phyloP scores from a whole-genome alignment of 169 alveolate genomes.

The Eimeria acervulina region DNA sequence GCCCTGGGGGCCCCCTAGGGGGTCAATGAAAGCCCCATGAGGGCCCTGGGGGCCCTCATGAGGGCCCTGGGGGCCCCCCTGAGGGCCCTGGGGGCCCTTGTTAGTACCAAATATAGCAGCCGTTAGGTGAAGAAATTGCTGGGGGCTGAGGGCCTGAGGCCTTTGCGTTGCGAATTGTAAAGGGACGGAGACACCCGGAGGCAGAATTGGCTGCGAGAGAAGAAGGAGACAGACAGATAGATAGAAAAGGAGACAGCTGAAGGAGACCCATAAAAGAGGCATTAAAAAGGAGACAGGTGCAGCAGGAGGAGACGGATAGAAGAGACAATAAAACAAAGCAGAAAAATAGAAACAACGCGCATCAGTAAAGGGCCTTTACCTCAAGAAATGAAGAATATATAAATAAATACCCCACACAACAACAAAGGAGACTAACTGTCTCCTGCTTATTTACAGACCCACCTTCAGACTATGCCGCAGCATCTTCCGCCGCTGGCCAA shows the following conservation, averaged over 20 bases:
- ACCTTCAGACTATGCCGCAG: constrained; percentile 79
- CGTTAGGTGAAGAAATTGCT: background rate
- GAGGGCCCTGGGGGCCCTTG: background rate
- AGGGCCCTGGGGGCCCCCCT: too few relatives aligned
- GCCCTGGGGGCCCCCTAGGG: constrained; percentile 14
- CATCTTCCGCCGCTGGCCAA: constrained; percentile 78
- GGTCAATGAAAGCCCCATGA: background rate
- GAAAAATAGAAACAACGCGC: background rate
- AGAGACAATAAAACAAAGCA: too few relatives aligned
- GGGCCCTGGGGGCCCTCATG: background rate
- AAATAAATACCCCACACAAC: too few relatives aligned
- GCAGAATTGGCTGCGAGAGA: constrained; percentile 11
- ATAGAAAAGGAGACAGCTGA: too few relatives aligned
- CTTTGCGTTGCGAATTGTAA: background rate
- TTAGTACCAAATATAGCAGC: background rate
- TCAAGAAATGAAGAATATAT: too few relatives aligned
- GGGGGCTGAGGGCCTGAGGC: constrained; percentile 58
- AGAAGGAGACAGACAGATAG: background rate
- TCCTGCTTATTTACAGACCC: background rate
- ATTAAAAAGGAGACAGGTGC: background rate
- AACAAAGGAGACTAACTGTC: background rate
- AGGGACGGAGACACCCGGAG: constrained; percentile 13
- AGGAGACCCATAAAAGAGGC: background rate
- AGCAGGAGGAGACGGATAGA: too few relatives aligned
- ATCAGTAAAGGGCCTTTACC: background rate